Conservation (phyloP, 768 basidiomycete species). For the Mycena floridula region DNA sequence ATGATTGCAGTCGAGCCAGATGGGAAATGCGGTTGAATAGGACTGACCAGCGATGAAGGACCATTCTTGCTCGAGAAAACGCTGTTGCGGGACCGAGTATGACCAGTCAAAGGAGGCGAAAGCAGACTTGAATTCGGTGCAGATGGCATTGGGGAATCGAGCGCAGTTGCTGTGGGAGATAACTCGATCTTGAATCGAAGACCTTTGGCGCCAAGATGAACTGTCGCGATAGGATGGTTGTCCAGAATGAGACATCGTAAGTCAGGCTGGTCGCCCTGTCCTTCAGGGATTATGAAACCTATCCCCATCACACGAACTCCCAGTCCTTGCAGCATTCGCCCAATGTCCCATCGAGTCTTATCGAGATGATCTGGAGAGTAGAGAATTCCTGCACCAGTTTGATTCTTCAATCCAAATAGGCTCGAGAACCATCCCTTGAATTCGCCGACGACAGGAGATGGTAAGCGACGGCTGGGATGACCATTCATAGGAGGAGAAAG, state of each 20-base stretch:
- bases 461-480: conserved; percentile 26
- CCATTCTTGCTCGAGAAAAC: conserved; percentile 45
- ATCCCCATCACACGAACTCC: conserved; percentile 48
- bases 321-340: conserved; percentile 55
- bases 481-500: conserved; percentile 33
- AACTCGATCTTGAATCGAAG: conserved; percentile 31
- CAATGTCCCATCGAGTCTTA: conserved; percentile 59
- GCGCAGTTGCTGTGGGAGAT: background rate
- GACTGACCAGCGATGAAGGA: conserved; percentile 13
- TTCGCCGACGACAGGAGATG: conserved; percentile 74
- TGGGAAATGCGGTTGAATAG: conserved; percentile 15
- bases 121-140: background rate
- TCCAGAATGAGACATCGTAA: conserved; percentile 53
- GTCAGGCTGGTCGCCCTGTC: conserved; percentile 3
- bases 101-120: background rate
- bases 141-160: background rate
- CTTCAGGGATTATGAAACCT: conserved; percentile 17
- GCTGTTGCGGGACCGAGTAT: conserved; percentile 43
- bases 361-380: conserved; percentile 53
- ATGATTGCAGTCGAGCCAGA: conserved; percentile 55
- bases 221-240: conserved; percentile 25
- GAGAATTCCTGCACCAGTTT: conserved; percentile 31
- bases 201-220: conserved; percentile 44
- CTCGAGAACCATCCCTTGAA: conserved; percentile 95
- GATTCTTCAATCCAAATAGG: conserved; percentile 86